Evolutionary conservation across 768 basidiomycete genomes (phyloP).

Genomic region (Mycena sanguinolenta): DNA sequence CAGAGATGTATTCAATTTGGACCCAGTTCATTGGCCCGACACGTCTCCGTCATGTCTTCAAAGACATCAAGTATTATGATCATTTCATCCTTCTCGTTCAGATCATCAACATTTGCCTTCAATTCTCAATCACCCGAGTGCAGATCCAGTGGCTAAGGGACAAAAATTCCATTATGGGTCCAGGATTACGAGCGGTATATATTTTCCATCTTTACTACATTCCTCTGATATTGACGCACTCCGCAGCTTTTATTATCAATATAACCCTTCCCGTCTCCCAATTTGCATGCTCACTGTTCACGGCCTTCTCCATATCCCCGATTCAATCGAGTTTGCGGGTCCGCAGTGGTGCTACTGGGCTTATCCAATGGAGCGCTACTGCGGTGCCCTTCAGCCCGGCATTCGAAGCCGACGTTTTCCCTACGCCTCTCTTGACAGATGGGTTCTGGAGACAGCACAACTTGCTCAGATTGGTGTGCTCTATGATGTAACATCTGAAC

Average conservation of each 20-base stretch:
- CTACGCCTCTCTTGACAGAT: conserved; percentile 14
- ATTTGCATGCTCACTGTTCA: conserved; percentile 26
- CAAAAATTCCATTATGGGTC: conserved; percentile 15
- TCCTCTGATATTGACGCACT: background rate
- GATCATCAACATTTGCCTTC: conserved; percentile 8
- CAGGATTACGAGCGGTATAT: conserved; percentile 10
- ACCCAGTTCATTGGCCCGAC: conserved; percentile 44
- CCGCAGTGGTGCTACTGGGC: conserved; percentile 27
- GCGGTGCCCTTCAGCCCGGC: conserved; percentile 12
- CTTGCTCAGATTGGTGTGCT: conserved; percentile 9
- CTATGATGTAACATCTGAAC: conserved; percentile 4
- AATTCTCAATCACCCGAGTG: background rate
- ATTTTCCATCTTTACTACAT: background rate
- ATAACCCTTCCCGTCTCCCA: conserved; percentile 1
- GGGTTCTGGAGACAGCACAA: conserved; percentile 19
- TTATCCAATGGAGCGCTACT: conserved; percentile 27
- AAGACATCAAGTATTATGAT: conserved; percentile 5
- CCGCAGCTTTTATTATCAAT: conserved; percentile 31
- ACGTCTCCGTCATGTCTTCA: conserved; percentile 29
- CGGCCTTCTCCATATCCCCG: conserved; percentile 13
- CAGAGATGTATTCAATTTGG: conserved; percentile 49
- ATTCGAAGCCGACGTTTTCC: conserved; percentile 19
- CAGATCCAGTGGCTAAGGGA: conserved; percentile 7
- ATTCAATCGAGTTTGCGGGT: background rate
- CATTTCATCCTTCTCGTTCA: conserved; percentile 11